Evolutionary conservation across 148 eudicot species (phyloP).

Genomic region (Spergularia bocconei): DNA sequence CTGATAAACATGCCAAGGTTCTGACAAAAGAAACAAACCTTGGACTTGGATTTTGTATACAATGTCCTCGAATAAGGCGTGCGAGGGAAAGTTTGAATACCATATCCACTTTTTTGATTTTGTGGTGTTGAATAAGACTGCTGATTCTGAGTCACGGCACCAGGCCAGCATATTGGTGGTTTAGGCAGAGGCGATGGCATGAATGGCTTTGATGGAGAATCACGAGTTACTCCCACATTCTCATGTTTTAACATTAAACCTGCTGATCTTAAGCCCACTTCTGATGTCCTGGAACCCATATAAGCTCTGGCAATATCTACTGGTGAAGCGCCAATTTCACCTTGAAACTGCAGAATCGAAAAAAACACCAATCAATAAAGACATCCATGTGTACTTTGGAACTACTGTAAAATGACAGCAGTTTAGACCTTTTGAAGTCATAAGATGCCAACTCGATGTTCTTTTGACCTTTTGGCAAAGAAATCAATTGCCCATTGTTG

Average conservation of each 20-base stretch:
- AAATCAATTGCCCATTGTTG: constrained; percentile 23
- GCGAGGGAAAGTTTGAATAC: constrained; percentile 49
- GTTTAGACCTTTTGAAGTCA: constrained; percentile 24
- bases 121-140: constrained; percentile 61
- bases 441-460: constrained; percentile 33
- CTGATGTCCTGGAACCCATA: constrained; percentile 71
- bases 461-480: constrained; percentile 25
- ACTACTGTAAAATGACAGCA: constrained; percentile 24
- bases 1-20: neutral
- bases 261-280: constrained; percentile 36
- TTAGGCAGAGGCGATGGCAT: constrained; percentile 52
- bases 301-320: constrained; percentile 88
- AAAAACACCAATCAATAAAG: neutral
- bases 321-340: constrained; percentile 72
- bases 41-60: constrained; percentile 55
- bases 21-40: constrained; percentile 38
- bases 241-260: constrained; percentile 33
- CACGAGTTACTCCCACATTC: constrained; percentile 31
- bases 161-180: constrained; percentile 83
- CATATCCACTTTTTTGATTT: constrained; percentile 48
- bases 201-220: constrained; percentile 37
- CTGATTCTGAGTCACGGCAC: constrained; percentile 61
- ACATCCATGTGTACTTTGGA: constrained; percentile 1
- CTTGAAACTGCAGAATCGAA: constrained; percentile 44
- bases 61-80: constrained; percentile 83